phyloP scores from a whole-genome alignment of 129 eudicot genomes.

The Erigeron canadensis region DNA sequence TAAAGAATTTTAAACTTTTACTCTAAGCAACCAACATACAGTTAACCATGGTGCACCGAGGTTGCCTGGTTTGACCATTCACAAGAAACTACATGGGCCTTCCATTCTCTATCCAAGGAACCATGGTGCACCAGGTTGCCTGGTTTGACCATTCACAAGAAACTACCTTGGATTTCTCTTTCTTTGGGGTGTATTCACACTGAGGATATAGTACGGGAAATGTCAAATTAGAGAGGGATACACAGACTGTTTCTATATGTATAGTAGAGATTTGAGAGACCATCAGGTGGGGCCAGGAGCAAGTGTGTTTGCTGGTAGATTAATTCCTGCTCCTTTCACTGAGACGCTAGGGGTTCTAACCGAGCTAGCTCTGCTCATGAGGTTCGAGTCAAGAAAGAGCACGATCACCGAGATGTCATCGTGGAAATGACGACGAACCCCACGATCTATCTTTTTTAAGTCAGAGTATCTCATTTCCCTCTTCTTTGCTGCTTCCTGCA shows the following conservation, averaged over 20 bases:
- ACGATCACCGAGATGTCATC: conserved; percentile 85
- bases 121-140: conserved; percentile 32
- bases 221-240: conserved; percentile 26
- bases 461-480: conserved; percentile 95
- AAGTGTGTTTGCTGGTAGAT: conserved; percentile 49
- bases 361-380: conserved; percentile 66
- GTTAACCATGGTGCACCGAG: conserved; percentile 34
- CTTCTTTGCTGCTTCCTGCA: conserved; percentile 86
- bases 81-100: conserved; percentile 21
- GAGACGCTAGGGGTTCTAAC: conserved; percentile 56
- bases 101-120: conserved; percentile 28
- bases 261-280: conserved; percentile 18
- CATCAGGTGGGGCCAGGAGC: conserved; percentile 59
- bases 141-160: conserved; percentile 16
- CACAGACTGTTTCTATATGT: conserved; percentile 21
- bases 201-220: conserved; percentile 24
- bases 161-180: conserved; percentile 17
- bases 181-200: conserved; percentile 37
- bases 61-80: conserved; percentile 25
- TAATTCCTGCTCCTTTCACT: conserved; percentile 71
- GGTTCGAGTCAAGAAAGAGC: conserved; percentile 72
- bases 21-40: conserved; percentile 9
- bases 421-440: conserved; percentile 93
- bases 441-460: conserved; percentile 84
- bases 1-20: conserved; percentile 17